Percentiles rank a stretch among this genome's conserved stretches.
phyloP scores from a whole-genome alignment of 805 yeast species.

The Barnettozyma sucrosica region DNA sequence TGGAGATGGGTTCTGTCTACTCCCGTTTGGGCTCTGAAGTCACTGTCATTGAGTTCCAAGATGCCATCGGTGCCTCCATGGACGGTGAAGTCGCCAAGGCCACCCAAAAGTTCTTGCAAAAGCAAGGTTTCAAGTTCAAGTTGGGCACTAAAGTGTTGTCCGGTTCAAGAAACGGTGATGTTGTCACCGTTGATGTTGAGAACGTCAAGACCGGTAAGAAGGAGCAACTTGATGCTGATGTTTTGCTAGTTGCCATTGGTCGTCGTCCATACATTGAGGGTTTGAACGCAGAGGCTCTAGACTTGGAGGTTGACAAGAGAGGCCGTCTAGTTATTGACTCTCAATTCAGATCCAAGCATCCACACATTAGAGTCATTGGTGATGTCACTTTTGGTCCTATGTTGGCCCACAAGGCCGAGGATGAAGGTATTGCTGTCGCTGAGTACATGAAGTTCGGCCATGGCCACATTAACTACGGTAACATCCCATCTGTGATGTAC shows the following conservation, averaged over 20 bases:
- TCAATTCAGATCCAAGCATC: conserved; percentile 85
- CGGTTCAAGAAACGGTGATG: conserved; percentile 85
- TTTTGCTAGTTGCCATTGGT: conserved; percentile 93
- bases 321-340: conserved; percentile 94
- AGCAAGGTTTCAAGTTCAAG: conserved; percentile 94
- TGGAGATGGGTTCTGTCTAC: conserved; percentile 99
- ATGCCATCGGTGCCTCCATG: conserved; percentile 96
- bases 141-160: conserved; percentile 84
- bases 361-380: conserved; percentile 95
- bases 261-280: conserved; percentile 96
- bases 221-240: conserved; percentile 81
- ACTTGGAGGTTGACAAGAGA: conserved; percentile 83
- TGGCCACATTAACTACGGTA: conserved; percentile 97
- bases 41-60: conserved; percentile 86
- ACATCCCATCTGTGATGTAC: conserved; percentile 98
- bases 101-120: conserved; percentile 82
- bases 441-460: conserved; percentile 90
- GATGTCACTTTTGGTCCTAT: conserved; percentile 98
- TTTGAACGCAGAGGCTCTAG: conserved; percentile 80
- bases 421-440: conserved; percentile 98
- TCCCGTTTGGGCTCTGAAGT: conserved; percentile 93
- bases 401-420: conserved; percentile 99
- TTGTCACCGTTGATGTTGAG: conserved; percentile 83
- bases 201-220: conserved; percentile 80
- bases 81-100: conserved; percentile 91